These are phyloP conservation scores for Tuber calosporum DNA, from an alignment of 495 filamentous ascomycete genomes.

Conservation along the genomic window DNA sequence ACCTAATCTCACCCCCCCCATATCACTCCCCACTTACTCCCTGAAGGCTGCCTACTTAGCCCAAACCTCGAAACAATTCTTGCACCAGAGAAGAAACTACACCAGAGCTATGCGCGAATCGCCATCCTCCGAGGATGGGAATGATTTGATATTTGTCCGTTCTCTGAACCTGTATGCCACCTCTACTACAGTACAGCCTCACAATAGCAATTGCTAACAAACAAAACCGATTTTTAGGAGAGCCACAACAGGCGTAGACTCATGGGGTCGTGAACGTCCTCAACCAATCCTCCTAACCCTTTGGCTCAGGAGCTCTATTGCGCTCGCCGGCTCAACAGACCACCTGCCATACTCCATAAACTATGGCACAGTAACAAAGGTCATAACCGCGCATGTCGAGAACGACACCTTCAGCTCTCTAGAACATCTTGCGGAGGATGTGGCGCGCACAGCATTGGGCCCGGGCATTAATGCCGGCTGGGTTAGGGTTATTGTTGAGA, in stretches of 20 bases:
- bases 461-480: constrained; percentile 34
- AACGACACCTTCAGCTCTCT: constrained; percentile 30
- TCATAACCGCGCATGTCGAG: constrained; percentile 35
- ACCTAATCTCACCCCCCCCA: not conserved
- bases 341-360: constrained; percentile 42
- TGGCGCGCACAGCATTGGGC: constrained; percentile 27
- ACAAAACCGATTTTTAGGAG: constrained; percentile 16
- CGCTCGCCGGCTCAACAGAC: constrained; percentile 41
- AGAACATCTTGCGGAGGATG: constrained; percentile 36
- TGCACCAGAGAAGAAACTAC: constrained; percentile 5
- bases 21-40: not conserved
- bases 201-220: constrained; percentile 20
- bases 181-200: not conserved
- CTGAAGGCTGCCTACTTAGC: not conserved
- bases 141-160: constrained; percentile 40
- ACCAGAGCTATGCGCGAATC: constrained; percentile 29
- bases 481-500: constrained; percentile 39
- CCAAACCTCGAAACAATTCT: not conserved
- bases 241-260: constrained; percentile 40
- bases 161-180: constrained; percentile 35
- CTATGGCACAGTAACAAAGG: constrained; percentile 38
- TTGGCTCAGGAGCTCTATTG: constrained; percentile 39
- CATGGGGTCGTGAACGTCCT: constrained; percentile 32
- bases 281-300: constrained; percentile 39
- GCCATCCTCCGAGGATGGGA: constrained; percentile 39